A percentile compares a stretch with the other conserved stretches of the same genome.
These are phyloP conservation scores for Selaginella tamariscina DNA, from an alignment of 75 land plant genomes.

Conservation along the genomic window DNA sequence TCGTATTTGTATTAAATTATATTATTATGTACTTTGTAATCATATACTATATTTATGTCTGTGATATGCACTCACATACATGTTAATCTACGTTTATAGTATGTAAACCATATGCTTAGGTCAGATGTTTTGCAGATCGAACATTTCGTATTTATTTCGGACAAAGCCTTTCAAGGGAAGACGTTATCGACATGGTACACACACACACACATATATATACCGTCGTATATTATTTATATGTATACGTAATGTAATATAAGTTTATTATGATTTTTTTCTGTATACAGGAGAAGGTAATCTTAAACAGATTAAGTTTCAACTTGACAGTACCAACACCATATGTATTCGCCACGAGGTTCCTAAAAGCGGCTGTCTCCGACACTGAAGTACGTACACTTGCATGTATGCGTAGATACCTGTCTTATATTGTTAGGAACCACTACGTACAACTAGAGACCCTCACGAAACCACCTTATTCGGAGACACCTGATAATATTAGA, in stretches of 20 bases:
- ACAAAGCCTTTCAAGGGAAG: constrained; percentile 42
- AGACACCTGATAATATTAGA: background rate
- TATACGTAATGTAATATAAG: too few species aligned
- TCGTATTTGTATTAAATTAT: too few species aligned
- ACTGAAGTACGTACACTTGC: too few species aligned
- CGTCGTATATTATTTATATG: background rate
- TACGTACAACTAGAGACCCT: too few species aligned
- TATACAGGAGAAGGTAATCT: constrained; percentile 45
- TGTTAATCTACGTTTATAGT: background rate
- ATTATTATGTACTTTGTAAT: too few species aligned
- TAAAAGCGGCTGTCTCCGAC: constrained; percentile 49
- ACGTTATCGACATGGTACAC: constrained; percentile 50
- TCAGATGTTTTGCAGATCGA: constrained; percentile 19
- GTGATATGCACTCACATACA: too few species aligned
- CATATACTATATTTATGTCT: too few species aligned
- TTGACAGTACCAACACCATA: constrained; percentile 47
- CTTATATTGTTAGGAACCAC: background rate
- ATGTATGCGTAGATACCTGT: too few species aligned
- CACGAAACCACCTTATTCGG: too few species aligned
- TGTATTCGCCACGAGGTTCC: constrained; percentile 51
- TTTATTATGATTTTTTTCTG: background rate
- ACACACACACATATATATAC: background rate
- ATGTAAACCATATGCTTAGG: background rate
- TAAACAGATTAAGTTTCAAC: constrained; percentile 47
- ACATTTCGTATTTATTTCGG: constrained; percentile 52